These are phyloP conservation scores for Aurantiochytrium sp. DNA, from an alignment of 108 stramenopile species.

Conservation along the genomic window DNA sequence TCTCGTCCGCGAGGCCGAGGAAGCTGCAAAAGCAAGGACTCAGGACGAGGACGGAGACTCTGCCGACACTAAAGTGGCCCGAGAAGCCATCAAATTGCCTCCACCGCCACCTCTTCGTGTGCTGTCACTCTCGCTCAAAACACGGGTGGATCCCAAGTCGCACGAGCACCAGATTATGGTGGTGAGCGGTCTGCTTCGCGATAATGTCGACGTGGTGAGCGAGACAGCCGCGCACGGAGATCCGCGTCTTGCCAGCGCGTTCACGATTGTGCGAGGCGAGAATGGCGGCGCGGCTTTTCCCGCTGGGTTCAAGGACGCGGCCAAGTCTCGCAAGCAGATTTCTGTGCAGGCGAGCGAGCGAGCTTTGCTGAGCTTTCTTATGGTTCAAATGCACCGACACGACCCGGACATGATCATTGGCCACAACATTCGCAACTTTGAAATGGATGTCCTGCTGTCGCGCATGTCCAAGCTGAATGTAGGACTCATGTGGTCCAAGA, in stretches of 20 bases:
- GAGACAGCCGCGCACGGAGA: constrained; percentile 28
- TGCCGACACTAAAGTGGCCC: too few relatives aligned
- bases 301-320: constrained; percentile 63
- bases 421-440: constrained; percentile 96
- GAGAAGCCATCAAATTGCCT: not conserved
- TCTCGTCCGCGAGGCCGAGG: constrained; percentile 17
- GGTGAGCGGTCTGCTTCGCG: constrained; percentile 79
- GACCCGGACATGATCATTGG: constrained; percentile 94
- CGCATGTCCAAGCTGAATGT: constrained; percentile 74
- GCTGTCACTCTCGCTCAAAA: constrained; percentile 86
- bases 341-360: constrained; percentile 70
- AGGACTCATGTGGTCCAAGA: constrained; percentile 73
- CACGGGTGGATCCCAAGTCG: constrained; percentile 83
- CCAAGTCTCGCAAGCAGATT: not conserved
- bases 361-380: constrained; percentile 68
- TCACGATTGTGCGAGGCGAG: constrained; percentile 19
- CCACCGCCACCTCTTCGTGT: constrained; percentile 71
- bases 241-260: constrained; percentile 21
- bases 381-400: constrained; percentile 71
- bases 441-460: constrained; percentile 81
- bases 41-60: too few relatives aligned
- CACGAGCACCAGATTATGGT: constrained; percentile 90
- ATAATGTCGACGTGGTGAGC: constrained; percentile 69
- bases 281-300: constrained; percentile 59
- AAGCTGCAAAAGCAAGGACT: too few relatives aligned